phyloP scores from a whole-genome alignment of 2,329 filamentous ascomycete genomes.

The Epicoccum nigrum region DNA sequence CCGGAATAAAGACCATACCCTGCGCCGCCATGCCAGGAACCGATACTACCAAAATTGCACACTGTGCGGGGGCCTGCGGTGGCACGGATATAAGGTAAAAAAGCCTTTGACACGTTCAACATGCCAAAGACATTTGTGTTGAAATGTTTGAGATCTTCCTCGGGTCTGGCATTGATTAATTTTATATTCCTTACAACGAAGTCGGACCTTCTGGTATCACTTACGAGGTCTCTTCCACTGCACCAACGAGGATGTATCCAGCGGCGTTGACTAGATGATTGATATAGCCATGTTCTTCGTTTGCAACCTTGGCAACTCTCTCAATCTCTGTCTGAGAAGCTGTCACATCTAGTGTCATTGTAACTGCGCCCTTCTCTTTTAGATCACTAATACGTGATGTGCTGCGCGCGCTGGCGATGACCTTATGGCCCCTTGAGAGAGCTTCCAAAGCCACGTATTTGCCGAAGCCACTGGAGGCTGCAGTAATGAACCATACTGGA shows the following conservation, averaged over 20 bases:
- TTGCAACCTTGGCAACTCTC: conserved; percentile 45
- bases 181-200: neutral
- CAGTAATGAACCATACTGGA: conserved; percentile 58
- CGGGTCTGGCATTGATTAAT: conserved; percentile 39
- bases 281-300: conserved; percentile 50
- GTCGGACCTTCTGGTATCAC: neutral
- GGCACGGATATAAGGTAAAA: conserved; percentile 56
- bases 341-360: conserved; percentile 52
- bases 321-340: conserved; percentile 44
- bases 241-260: conserved; percentile 53
- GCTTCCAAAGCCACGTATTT: conserved; percentile 52
- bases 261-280: conserved; percentile 58
- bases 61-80: conserved; percentile 51
- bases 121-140: conserved; percentile 62
- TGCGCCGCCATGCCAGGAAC: conserved; percentile 48
- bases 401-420: conserved; percentile 57
- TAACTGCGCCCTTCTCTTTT: conserved; percentile 44
- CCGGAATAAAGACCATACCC: conserved; percentile 54
- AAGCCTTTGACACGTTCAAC: conserved; percentile 56
- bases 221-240: conserved; percentile 54
- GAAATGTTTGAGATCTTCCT: conserved; percentile 53
- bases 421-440: conserved; percentile 53
- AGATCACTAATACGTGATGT: conserved; percentile 44
- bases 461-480: conserved; percentile 57
- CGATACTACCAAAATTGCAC: conserved; percentile 57